Evolutionary conservation across 805 yeast species (phyloP).

Genomic region (Starmerella bombicola): DNA sequence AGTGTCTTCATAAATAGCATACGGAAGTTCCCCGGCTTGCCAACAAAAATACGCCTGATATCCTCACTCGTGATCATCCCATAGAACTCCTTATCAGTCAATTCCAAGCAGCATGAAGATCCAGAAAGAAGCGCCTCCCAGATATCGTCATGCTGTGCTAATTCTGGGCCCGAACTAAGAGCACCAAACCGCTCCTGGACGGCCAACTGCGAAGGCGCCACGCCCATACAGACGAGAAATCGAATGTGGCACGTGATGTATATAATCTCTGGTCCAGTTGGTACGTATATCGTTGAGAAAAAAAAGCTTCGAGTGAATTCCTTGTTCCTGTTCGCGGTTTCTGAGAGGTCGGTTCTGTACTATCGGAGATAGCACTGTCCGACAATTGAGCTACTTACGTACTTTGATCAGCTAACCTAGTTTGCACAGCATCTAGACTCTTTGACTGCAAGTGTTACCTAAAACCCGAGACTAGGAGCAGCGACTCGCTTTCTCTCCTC

Average conservation of each 20-base stretch:
- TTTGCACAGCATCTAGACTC: too few species aligned
- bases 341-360: too few species aligned
- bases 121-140: constrained; percentile 40
- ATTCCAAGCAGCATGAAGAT: constrained; percentile 38
- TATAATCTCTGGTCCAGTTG: too few species aligned
- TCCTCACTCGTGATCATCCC: constrained; percentile 46
- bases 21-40: constrained; percentile 46
- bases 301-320: too few species aligned
- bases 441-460: too few species aligned
- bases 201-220: constrained; percentile 53
- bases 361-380: too few species aligned
- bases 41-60: constrained; percentile 45
- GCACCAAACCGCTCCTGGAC: constrained; percentile 49
- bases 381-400: too few species aligned
- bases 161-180: constrained; percentile 30
- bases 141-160: constrained; percentile 29
- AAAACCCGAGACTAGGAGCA: too few species aligned
- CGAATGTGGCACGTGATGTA: background rate
- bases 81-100: constrained; percentile 30
- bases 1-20: constrained; percentile 37
- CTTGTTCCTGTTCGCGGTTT: too few species aligned
- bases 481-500: too few species aligned
- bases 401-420: too few species aligned
- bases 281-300: too few species aligned
- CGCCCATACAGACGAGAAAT: constrained; percentile 60